Evolutionary conservation across 305 asterid species (phyloP).

Genomic region (Fraxinus sp.): DNA sequence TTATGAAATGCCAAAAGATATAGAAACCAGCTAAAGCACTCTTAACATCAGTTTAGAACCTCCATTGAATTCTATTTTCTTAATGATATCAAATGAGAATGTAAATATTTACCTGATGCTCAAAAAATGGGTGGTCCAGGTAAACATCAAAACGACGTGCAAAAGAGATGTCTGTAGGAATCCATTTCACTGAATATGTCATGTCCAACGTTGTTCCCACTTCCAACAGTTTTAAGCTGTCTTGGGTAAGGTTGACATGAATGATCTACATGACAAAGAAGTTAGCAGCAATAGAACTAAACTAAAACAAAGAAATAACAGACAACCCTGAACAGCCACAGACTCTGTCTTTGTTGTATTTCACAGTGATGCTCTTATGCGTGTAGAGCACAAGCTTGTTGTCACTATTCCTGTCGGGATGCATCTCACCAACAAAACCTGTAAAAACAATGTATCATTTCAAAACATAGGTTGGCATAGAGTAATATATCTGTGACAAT

Average conservation of each 20-base stretch:
- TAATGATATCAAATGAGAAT: background rate
- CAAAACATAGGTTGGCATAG: background rate
- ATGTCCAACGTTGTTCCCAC: conserved; percentile 46
- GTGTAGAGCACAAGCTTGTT: conserved; percentile 57
- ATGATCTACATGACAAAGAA: conserved; percentile 42
- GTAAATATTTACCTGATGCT: conserved; percentile 54
- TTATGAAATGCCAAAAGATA: background rate
- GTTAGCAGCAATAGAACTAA: conserved; percentile 3
- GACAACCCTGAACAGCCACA: conserved; percentile 22
- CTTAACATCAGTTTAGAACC: background rate
- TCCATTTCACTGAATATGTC: conserved; percentile 66
- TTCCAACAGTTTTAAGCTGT: conserved; percentile 51
- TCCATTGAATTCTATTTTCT: background rate
- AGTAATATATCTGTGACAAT: background rate
- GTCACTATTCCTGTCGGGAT: conserved; percentile 46
- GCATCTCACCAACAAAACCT: conserved; percentile 63
- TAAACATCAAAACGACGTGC: conserved; percentile 71
- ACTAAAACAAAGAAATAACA: background rate
- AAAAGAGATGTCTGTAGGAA: conserved; percentile 47
- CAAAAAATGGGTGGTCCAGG: conserved; percentile 67
- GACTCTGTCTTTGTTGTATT: conserved; percentile 61
- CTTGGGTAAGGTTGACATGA: conserved; percentile 65
- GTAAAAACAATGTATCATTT: conserved; percentile 8
- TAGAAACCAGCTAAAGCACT: background rate
- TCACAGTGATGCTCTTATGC: conserved; percentile 47